Conservation (phyloP, 208 protist species). For the Strigomonas culicis region DNA sequence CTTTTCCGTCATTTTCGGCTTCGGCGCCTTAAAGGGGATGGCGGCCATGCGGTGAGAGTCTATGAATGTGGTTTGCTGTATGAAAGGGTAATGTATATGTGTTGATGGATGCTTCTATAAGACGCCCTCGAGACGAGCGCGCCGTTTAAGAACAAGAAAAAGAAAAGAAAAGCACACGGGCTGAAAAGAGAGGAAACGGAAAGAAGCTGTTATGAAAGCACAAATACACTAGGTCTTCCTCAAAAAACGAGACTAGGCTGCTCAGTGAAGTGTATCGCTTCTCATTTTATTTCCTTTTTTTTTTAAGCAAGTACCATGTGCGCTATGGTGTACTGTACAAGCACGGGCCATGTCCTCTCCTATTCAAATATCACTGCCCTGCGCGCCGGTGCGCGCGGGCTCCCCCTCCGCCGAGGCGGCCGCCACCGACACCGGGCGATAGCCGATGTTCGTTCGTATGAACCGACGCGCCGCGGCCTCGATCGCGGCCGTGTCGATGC, state of each 20-base stretch:
- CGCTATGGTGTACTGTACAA: background rate
- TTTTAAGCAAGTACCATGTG: background rate
- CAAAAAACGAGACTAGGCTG: background rate
- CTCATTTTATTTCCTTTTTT: conserved; percentile 3
- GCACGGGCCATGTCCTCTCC: background rate
- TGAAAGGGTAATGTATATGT: conserved; percentile 5
- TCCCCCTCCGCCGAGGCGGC: conserved; percentile 14
- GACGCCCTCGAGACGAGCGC: conserved; percentile 9
- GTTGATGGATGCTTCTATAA: background rate
- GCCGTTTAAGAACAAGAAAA: background rate
- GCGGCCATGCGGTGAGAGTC: conserved; percentile 11
- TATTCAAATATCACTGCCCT: background rate
- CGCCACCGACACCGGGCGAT: conserved; percentile 53
- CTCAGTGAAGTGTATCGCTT: background rate
- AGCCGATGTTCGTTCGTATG: conserved; percentile 74
- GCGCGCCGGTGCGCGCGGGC: too few species aligned
- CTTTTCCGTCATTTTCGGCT: conserved; percentile 56
- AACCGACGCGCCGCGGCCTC: conserved; percentile 68
- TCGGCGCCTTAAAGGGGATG: conserved; percentile 16
- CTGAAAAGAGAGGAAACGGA: background rate
- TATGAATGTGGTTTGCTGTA: background rate
- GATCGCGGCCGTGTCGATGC: conserved; percentile 59
- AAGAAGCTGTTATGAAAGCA: background rate
- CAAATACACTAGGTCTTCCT: too few species aligned
- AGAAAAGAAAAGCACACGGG: conserved; percentile 8